phyloP scores from a whole-genome alignment of 495 filamentous ascomycete species.

The Penicillium waksmanii region DNA sequence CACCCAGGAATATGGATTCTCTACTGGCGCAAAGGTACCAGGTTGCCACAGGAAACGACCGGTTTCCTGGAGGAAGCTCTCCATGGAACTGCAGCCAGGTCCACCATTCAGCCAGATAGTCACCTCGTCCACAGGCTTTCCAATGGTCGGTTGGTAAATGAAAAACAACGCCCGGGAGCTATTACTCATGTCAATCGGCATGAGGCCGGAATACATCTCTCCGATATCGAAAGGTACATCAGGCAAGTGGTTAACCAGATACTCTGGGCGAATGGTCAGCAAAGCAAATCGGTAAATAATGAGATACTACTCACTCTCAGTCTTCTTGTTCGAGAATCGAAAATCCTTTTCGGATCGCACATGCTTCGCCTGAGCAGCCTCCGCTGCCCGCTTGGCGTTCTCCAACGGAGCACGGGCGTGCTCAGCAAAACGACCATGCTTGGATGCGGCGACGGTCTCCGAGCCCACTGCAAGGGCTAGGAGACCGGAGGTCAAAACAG shows the following conservation, averaged over 20 bases:
- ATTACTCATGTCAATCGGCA: slow-evolving; percentile 67
- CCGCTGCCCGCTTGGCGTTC: slow-evolving; percentile 75
- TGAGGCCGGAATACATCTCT: slow-evolving; percentile 73
- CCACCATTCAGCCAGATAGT: slow-evolving; percentile 77
- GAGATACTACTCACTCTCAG: slow-evolving; percentile 32
- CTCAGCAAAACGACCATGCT: slow-evolving; percentile 40
- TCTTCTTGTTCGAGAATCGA: slow-evolving; percentile 42
- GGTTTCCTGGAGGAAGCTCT: slow-evolving; percentile 69
- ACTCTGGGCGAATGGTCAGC: slow-evolving; percentile 45
- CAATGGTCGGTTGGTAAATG: slow-evolving; percentile 53
- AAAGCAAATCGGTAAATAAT: background rate
- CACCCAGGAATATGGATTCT: slow-evolving; percentile 69
- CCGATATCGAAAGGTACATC: slow-evolving; percentile 75
- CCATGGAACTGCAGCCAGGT: slow-evolving; percentile 68
- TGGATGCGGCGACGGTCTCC: slow-evolving; percentile 29
- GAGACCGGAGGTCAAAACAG: slow-evolving; percentile 33
- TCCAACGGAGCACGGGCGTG: slow-evolving; percentile 84
- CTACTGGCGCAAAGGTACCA: slow-evolving; percentile 59
- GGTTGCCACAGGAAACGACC: slow-evolving; percentile 65
- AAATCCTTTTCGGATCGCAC: slow-evolving; percentile 29
- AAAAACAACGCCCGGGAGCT: slow-evolving; percentile 55
- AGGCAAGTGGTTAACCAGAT: slow-evolving; percentile 68
- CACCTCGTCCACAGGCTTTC: slow-evolving; percentile 63
- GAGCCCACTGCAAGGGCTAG: slow-evolving; percentile 33
- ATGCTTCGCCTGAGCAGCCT: slow-evolving; percentile 40